Percentiles rank a stretch among this genome's conserved stretches.
These are phyloP conservation scores for Mortierella sp. DNA, from an alignment of 371 early-diverging fungal species.

Conservation along the genomic window DNA sequence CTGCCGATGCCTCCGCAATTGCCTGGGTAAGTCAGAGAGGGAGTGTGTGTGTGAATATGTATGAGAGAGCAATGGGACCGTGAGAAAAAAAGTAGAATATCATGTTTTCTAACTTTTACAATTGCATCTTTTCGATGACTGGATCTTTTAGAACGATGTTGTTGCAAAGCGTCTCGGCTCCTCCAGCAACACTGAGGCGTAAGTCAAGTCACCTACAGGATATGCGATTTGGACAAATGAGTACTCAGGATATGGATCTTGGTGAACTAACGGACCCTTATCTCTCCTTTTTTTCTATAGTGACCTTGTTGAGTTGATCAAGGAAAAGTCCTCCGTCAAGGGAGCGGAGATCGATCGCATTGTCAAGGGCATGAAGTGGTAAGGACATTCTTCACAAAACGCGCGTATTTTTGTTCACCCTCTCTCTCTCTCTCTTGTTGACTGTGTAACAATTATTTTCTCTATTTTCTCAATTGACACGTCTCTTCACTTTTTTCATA, in stretches of 20 bases:
- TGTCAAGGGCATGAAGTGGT: constrained; percentile 79
- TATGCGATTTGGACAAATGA: background rate
- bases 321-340: constrained; percentile 42
- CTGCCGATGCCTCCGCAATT: constrained; percentile 68
- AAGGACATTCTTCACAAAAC: no score
- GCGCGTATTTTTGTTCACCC: background rate
- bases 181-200: constrained; percentile 47
- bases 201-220: constrained; percentile 16
- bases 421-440: no score
- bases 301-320: constrained; percentile 46
- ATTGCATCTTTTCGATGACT: background rate
- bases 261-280: background rate
- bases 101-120: background rate
- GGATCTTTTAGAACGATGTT: constrained; percentile 62
- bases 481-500: background rate
- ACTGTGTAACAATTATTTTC: background rate
- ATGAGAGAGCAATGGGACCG: background rate
- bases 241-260: background rate
- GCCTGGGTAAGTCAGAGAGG: constrained; percentile 73
- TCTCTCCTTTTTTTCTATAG: constrained; percentile 13
- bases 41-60: background rate
- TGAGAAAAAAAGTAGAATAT: constrained; percentile 11
- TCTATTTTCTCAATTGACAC: background rate
- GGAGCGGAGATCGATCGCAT: constrained; percentile 62
- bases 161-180: constrained; percentile 72